Conservation (phyloP, 2,329 filamentous ascomycete species). For the Colletotrichum gloeosporioides region DNA sequence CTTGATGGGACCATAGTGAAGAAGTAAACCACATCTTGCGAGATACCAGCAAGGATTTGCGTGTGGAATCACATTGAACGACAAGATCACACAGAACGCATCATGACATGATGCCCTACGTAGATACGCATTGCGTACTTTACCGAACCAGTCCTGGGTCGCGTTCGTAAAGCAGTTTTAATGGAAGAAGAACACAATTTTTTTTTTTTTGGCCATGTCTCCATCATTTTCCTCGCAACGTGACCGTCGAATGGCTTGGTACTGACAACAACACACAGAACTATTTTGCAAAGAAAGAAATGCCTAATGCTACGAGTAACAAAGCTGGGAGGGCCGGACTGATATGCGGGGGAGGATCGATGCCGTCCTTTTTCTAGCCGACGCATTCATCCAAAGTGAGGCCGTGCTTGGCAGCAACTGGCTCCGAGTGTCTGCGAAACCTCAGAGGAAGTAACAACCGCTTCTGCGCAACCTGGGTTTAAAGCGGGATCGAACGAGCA, state of each 20-base stretch:
- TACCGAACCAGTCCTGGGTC: neutral
- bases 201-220: neutral
- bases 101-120: neutral
- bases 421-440: neutral
- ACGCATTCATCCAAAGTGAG: neutral
- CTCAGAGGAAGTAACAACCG: neutral
- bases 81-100: neutral
- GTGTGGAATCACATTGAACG: neutral
- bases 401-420: neutral
- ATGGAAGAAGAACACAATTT: neutral
- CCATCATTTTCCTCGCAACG: neutral
- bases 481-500: neutral
- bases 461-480: neutral
- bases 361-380: neutral
- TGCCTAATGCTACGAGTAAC: neutral
- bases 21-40: neutral
- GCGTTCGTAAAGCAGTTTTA: neutral
- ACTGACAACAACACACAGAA: neutral
- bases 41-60: neutral
- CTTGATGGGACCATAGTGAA: neutral
- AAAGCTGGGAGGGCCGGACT: neutral
- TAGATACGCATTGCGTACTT: neutral
- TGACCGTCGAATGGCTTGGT: neutral
- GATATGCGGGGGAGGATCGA: neutral
- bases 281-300: neutral